Evolutionary conservation across 2,329 filamentous ascomycete species (phyloP).

Genomic region (Biscogniauxia marginata): DNA sequence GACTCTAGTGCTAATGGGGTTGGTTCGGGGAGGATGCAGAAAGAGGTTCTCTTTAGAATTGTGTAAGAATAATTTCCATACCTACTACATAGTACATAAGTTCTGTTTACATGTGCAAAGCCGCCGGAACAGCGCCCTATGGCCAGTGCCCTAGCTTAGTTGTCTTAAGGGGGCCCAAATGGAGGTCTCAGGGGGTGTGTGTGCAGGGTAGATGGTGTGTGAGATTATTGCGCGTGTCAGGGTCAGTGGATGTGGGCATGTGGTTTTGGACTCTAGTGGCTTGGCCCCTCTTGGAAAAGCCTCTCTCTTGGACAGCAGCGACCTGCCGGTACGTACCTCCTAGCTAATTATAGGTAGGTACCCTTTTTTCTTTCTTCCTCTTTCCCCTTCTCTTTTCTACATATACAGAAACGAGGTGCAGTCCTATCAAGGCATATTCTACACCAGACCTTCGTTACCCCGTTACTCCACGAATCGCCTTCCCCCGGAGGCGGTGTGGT

Average conservation of each 20-base stretch:
- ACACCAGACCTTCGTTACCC: neutral
- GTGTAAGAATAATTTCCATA: neutral
- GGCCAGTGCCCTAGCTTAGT: neutral
- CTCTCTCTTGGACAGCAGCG: neutral
- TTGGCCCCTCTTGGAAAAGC: neutral
- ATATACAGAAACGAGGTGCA: neutral
- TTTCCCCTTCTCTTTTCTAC: neutral
- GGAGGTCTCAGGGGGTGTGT: slow-evolving; percentile 8
- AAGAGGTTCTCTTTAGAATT: neutral
- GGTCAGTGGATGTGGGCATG: slow-evolving; percentile 22
- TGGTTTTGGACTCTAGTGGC: slow-evolving; percentile 11
- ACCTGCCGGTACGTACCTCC: too few relatives aligned
- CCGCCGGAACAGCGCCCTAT: neutral
- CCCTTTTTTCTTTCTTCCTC: too few relatives aligned
- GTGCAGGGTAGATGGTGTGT: slow-evolving; percentile 15
- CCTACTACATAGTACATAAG: neutral
- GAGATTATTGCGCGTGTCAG: slow-evolving; percentile 23
- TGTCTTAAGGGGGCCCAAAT: neutral
- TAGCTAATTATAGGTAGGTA: too few relatives aligned
- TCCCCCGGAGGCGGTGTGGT: neutral
- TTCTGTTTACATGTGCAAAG: neutral
- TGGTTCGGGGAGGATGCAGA: slow-evolving; percentile 4
- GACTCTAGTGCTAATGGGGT: neutral
- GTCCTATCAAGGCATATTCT: too few relatives aligned
- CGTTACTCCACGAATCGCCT: neutral